These are phyloP conservation scores for Cladobotryum mycophilum DNA, from an alignment of 2,329 filamentous ascomycete genomes.

Conservation along the genomic window DNA sequence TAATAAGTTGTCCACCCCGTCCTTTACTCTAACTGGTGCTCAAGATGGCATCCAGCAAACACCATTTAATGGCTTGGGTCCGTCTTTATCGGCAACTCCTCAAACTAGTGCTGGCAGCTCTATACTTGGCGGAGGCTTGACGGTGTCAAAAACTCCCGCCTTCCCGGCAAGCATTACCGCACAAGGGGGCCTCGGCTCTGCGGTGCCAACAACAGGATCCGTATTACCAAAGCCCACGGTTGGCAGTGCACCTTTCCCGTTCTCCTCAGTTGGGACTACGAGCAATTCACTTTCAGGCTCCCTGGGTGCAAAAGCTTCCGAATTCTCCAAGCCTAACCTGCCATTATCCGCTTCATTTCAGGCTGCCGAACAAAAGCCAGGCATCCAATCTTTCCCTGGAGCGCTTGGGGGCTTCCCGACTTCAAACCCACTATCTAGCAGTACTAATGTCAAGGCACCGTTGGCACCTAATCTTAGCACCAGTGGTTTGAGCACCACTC, in stretches of 20 bases:
- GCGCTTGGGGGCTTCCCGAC: not conserved
- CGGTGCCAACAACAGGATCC: not conserved
- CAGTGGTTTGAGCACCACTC: conserved; percentile 6
- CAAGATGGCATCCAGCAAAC: not conserved
- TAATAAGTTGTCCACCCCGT: not conserved
- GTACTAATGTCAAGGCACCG: too few species aligned
- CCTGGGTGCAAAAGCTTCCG: not conserved
- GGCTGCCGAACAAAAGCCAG: not conserved
- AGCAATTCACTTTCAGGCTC: not conserved
- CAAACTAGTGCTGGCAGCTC: conserved; percentile 1
- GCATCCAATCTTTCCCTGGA: not conserved
- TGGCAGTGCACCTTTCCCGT: not conserved
- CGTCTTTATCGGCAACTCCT: conserved; percentile 1
- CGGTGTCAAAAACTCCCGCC: not conserved
- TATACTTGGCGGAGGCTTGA: not conserved
- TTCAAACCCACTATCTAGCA: not conserved
- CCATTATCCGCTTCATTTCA: not conserved
- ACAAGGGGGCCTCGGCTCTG: not conserved
- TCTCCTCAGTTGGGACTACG: not conserved
- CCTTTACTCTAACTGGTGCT: not conserved
- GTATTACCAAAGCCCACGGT: not conserved
- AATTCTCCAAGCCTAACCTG: not conserved
- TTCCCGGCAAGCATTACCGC: not conserved
- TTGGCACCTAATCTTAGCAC: not conserved
- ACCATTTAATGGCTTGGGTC: conserved; percentile 15